Percentiles rank a stretch among this genome's conserved stretches.
Conservation (phyloP, 169 alveolate species). For the Pseudocohnilembus persalinus region DNA sequence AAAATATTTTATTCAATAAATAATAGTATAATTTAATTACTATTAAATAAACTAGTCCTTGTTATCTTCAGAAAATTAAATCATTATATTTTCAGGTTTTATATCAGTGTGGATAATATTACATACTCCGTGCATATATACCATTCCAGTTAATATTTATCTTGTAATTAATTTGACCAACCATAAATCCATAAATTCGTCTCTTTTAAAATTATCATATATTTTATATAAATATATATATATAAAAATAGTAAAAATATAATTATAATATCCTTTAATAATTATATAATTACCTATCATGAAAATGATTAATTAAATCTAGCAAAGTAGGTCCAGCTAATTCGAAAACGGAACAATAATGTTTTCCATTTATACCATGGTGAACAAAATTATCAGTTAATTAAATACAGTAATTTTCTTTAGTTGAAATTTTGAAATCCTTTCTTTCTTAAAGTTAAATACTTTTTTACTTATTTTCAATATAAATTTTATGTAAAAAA, state of each 20-base stretch:
- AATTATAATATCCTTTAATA: too few species aligned
- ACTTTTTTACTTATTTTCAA: constrained; percentile 58
- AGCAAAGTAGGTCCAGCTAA: constrained; percentile 75
- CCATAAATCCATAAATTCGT: constrained; percentile 62
- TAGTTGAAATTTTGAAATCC: constrained; percentile 29
- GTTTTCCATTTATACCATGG: constrained; percentile 83
- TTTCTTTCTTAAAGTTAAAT: constrained; percentile 44
- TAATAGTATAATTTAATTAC: constrained; percentile 27
- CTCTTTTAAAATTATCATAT: not conserved
- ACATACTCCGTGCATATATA: constrained; percentile 74
- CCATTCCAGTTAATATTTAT: constrained; percentile 74
- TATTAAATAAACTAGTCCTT: constrained; percentile 59
- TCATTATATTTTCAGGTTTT: constrained; percentile 82
- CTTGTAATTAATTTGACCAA: constrained; percentile 71
- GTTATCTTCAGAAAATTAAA: constrained; percentile 63
- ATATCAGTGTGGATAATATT: constrained; percentile 82
- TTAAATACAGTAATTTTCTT: constrained; percentile 67
- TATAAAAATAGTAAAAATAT: too few species aligned
- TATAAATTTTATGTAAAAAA: not conserved
- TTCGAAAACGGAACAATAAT: constrained; percentile 80
- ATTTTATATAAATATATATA: too few species aligned
- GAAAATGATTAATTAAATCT: constrained; percentile 71
- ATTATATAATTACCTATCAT: constrained; percentile 38
- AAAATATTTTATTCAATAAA: too few species aligned
- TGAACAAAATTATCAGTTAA: constrained; percentile 66